Evolutionary conservation across 1,139 yeast species (phyloP), one percentile per base, ranked within the genome.

Genomic region (Diutina rugosa): DNA sequence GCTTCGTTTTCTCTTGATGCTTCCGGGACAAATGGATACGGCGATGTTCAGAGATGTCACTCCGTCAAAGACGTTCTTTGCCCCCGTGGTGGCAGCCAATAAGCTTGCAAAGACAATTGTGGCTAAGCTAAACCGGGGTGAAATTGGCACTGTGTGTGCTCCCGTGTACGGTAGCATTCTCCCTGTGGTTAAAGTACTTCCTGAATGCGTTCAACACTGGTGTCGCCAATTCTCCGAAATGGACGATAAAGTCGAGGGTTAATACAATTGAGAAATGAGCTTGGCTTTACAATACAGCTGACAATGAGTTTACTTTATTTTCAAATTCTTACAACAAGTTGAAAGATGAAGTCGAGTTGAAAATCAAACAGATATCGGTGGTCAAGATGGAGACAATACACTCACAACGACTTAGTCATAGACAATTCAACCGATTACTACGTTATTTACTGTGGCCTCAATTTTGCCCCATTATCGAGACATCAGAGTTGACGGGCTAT

Each of bases 1-100:
- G 44, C 68, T 80, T 4, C 64, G 81, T 18, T 67, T 79, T 14
- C 69, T 84, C 18, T 67, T 85, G 14, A 83, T 84, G 1, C 64
- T 79, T 1, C 85, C 91, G 0, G 95, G 95, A 0, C 95, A 87
- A 64, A 65, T 87, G 53, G 75, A 80, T 57, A 79, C 89, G 0
- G 65, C 65, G 2, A 80, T 87, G 87, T 87, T 87, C 63, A 64
- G 66, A 6, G 88, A 86, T 61, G 82, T 85, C 7, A 66, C 67
- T 1, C 84, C 87, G 1, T 79, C 84, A n/a, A 72, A 74, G 55
- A 69, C 70, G 56, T 84, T 84, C 61, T 68, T 85, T 57, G 91
- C 93, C 0, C 95, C 95, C 0, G 62, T 85, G 2, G 74, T 85
- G 0, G 69, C 75, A 53, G 76, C 74, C 45, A 53, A 58, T 0